These are phyloP conservation scores for Beta vulgaris DNA, from an alignment of 148 eudicot genomes.

Conservation along the genomic window DNA sequence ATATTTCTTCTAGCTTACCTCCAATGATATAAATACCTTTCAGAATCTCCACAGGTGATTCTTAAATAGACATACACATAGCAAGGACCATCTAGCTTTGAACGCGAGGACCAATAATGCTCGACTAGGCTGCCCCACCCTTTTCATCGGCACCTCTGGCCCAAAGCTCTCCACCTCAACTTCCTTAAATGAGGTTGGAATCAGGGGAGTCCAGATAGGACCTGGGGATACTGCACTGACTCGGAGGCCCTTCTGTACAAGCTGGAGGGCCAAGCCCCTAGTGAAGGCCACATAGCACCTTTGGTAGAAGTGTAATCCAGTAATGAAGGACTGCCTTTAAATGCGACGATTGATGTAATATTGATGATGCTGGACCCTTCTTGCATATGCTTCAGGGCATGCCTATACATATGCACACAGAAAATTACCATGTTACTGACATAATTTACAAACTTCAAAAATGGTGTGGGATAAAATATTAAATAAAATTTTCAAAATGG, in stretches of 20 bases:
- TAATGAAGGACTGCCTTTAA: slow-evolving; percentile 48
- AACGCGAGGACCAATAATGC: too few relatives aligned
- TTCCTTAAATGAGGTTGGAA: slow-evolving; percentile 59
- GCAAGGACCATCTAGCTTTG: too few relatives aligned
- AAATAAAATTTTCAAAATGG: too few relatives aligned
- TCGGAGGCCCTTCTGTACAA: slow-evolving; percentile 54
- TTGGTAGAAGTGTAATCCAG: slow-evolving; percentile 74
- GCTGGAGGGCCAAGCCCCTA: slow-evolving; percentile 63
- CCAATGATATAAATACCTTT: too few relatives aligned
- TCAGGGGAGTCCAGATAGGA: slow-evolving; percentile 80
- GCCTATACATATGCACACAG: slow-evolving; percentile 38
- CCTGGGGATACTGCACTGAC: slow-evolving; percentile 82
- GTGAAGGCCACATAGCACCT: slow-evolving; percentile 78
- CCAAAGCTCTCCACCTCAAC: slow-evolving; percentile 52
- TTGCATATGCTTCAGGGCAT: slow-evolving; percentile 70
- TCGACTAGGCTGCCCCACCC: slow-evolving; percentile 76
- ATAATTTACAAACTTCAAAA: too few relatives aligned
- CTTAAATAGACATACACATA: too few relatives aligned
- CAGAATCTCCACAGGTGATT: too few relatives aligned
- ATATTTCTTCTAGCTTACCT: too few relatives aligned
- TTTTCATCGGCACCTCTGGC: slow-evolving; percentile 62
- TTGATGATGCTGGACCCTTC: slow-evolving; percentile 69
- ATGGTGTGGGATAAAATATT: too few relatives aligned
- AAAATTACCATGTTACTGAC: too few relatives aligned
- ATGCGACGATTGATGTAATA: slow-evolving; percentile 70